phyloP scores from a whole-genome alignment of 2,329 filamentous ascomycete species.

The Venturia pyrina region DNA sequence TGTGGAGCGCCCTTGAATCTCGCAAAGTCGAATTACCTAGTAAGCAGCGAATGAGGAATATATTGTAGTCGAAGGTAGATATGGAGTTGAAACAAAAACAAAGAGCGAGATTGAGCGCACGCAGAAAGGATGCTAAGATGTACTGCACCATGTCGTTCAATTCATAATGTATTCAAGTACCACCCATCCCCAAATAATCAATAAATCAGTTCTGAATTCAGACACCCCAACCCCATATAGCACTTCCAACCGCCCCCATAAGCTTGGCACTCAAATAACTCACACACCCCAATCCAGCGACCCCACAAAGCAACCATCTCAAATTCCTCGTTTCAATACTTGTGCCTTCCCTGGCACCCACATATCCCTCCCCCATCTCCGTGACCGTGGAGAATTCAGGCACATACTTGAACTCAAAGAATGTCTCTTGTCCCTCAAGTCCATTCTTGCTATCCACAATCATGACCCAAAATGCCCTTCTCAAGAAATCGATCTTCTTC shows the following conservation, averaged over 20 bases:
- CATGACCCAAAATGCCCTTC: conserved; percentile 46
- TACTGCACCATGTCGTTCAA: too few species aligned
- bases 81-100: too few species aligned
- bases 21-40: too few species aligned
- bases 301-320: conserved; percentile 10
- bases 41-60: too few species aligned
- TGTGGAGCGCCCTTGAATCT: too few species aligned
- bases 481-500: conserved; percentile 42
- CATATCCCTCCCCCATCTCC: conserved; percentile 1
- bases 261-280: not conserved
- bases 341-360: not conserved
- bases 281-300: not conserved
- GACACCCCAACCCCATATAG: not conserved
- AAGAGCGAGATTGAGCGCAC: too few species aligned
- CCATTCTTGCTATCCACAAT: conserved; percentile 56
- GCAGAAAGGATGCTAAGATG: too few species aligned
- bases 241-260: not conserved
- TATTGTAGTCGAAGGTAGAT: too few species aligned
- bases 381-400: conserved; percentile 28
- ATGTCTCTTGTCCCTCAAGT: conserved; percentile 48
- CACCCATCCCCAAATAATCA: too few species aligned
- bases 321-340: conserved; percentile 11
- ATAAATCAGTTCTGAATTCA: too few species aligned
- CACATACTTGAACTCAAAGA: conserved; percentile 63
- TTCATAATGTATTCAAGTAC: too few species aligned